phyloP scores from a whole-genome alignment of 305 asterid species.

The Fraxinus nigra region DNA sequence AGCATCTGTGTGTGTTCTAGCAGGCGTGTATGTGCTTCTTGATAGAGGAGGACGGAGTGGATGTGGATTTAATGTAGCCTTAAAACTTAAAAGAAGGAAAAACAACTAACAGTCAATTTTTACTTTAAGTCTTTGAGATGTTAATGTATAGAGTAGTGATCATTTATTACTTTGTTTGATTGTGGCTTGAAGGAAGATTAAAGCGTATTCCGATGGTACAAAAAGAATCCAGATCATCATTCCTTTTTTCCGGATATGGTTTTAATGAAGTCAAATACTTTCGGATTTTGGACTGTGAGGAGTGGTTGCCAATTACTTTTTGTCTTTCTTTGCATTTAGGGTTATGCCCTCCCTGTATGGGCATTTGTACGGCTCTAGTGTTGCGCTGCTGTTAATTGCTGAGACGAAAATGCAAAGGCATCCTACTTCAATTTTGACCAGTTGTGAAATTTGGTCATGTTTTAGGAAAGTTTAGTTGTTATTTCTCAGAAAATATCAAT shows the following conservation, averaged over 20 bases:
- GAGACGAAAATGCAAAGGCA: neutral
- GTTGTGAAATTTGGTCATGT: neutral
- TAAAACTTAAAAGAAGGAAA: neutral
- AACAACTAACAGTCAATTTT: neutral
- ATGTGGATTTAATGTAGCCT: neutral
- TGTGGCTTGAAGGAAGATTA: slow-evolving; percentile 10
- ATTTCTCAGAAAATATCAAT: neutral
- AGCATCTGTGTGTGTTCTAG: slow-evolving; percentile 1
- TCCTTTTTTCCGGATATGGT: neutral
- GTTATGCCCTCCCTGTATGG: neutral
- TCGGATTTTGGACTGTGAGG: neutral
- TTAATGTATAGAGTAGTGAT: neutral
- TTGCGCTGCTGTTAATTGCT: neutral
- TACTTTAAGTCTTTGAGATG: neutral
- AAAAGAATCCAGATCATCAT: neutral
- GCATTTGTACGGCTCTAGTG: neutral
- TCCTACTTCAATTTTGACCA: neutral
- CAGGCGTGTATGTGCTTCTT: neutral
- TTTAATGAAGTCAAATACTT: neutral
- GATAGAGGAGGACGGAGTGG: neutral
- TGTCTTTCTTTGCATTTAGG: slow-evolving; percentile 7
- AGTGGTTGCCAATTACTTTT: neutral
- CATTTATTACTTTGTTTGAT: neutral
- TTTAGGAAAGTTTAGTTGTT: slow-evolving; percentile 4
- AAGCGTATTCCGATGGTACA: neutral